Evolutionary conservation across 306 rosid species (phyloP).

Genomic region (Malus domestica): DNA sequence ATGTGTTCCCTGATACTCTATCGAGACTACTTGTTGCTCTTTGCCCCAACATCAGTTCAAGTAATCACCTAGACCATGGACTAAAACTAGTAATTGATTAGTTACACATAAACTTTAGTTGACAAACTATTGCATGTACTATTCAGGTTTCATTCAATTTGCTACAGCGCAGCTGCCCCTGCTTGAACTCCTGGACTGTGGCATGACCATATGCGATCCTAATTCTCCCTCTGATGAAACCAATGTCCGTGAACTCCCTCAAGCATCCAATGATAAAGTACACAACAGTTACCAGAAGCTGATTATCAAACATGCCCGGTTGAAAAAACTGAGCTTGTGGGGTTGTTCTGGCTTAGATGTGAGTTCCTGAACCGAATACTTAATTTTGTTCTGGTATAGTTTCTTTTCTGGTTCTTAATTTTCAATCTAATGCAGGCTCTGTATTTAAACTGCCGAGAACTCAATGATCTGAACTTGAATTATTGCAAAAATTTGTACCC

Average conservation of each 20-base stretch:
- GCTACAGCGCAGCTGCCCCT: constrained; percentile 85
- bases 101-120: constrained; percentile 11
- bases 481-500: constrained; percentile 83
- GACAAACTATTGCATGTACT: constrained; percentile 8
- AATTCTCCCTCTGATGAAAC: constrained; percentile 33
- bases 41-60: constrained; percentile 90
- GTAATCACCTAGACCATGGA: constrained; percentile 36
- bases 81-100: not conserved
- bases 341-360: constrained; percentile 93
- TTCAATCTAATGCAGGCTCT: constrained; percentile 57
- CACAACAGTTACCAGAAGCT: constrained; percentile 67
- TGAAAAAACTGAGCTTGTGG: constrained; percentile 94
- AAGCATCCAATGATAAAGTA: constrained; percentile 35
- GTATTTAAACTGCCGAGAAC: constrained; percentile 76
- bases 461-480: constrained; percentile 78
- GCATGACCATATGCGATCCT: constrained; percentile 85
- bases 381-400: not conserved
- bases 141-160: constrained; percentile 89
- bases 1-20: constrained; percentile 71
- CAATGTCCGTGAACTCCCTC: constrained; percentile 22
- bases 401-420: constrained; percentile 23
- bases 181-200: constrained; percentile 97
- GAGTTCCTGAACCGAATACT: constrained; percentile 28
- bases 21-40: constrained; percentile 87
- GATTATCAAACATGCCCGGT: constrained; percentile 68